These are phyloP conservation scores for Wickerhamiella infanticola DNA, from an alignment of 1,139 yeast genomes.

Conservation along the genomic window DNA sequence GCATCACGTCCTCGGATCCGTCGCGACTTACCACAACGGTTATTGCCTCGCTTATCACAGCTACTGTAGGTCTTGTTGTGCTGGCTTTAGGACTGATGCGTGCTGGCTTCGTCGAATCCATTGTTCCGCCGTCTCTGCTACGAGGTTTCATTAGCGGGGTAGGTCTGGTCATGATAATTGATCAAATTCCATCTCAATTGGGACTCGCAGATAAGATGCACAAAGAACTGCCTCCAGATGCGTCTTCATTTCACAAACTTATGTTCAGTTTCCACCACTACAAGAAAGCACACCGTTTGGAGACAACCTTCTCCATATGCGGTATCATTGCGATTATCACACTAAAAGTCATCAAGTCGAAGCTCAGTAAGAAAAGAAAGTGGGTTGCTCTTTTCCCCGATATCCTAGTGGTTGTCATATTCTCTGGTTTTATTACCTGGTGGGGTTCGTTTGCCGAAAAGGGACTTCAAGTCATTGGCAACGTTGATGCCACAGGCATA, in stretches of 20 bases:
- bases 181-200: slow-evolving; percentile 55
- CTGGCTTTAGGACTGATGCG: slow-evolving; percentile 67
- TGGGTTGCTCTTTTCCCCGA: slow-evolving; percentile 54
- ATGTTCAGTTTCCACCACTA: slow-evolving; percentile 32
- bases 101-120: slow-evolving; percentile 80
- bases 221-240: slow-evolving; percentile 43
- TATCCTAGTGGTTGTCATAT: slow-evolving; percentile 55
- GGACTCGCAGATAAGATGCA: slow-evolving; percentile 37
- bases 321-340: slow-evolving; percentile 21
- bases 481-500: slow-evolving; percentile 34
- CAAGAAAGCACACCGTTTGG: slow-evolving; percentile 19
- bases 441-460: slow-evolving; percentile 36
- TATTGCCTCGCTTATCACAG: slow-evolving; percentile 56
- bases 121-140: slow-evolving; percentile 63
- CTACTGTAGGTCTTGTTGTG: slow-evolving; percentile 60
- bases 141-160: slow-evolving; percentile 88
- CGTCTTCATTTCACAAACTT: slow-evolving; percentile 58
- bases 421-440: slow-evolving; percentile 45
- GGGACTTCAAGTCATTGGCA: slow-evolving; percentile 60
- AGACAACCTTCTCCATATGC: slow-evolving; percentile 22
- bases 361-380: slow-evolving; percentile 5
- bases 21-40: slow-evolving; percentile 42
- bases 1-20: slow-evolving; percentile 8
- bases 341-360: slow-evolving; percentile 15
- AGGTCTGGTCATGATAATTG: slow-evolving; percentile 79